These are phyloP conservation scores for Cenchrus fungigraminus DNA, from an alignment of 176 grass and related monocot genomes.

Conservation along the genomic window DNA sequence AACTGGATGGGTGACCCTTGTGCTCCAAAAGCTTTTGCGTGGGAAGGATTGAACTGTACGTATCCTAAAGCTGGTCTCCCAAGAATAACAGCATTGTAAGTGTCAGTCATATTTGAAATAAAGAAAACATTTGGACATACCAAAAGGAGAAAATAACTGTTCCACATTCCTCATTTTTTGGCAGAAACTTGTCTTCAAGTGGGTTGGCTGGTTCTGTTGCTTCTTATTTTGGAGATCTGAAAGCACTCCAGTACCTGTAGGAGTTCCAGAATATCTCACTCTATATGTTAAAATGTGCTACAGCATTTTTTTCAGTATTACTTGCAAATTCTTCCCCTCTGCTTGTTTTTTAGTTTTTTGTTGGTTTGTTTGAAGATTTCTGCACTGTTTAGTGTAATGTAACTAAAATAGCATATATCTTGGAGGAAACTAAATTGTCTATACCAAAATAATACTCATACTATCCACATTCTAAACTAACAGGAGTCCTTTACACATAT, in stretches of 20 bases:
- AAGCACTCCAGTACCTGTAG: constrained; percentile 53
- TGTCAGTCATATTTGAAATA: constrained; percentile 30
- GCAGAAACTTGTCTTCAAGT: constrained; percentile 58
- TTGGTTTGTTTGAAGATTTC: no score
- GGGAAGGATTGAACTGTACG: constrained; percentile 40
- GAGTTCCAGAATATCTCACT: constrained; percentile 21
- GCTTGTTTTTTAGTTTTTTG: no score
- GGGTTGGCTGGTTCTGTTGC: constrained; percentile 52
- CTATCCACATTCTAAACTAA: background rate
- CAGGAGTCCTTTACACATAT: background rate
- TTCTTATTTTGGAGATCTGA: constrained; percentile 46
- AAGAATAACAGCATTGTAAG: constrained; percentile 56
- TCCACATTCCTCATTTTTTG: background rate
- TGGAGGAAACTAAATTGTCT: no score
- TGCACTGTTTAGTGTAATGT: no score
- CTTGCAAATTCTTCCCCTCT: background rate
- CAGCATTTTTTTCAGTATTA: constrained; percentile 21
- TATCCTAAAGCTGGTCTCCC: constrained; percentile 36
- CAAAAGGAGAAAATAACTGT: background rate
- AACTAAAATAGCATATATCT: no score
- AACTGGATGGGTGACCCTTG: constrained; percentile 50
- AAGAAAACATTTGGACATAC: background rate
- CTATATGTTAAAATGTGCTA: background rate
- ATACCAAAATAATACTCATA: background rate
- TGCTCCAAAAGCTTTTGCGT: constrained; percentile 39